Conservation (phyloP, 2,329 filamentous ascomycete species). For the Monascus ruber region DNA sequence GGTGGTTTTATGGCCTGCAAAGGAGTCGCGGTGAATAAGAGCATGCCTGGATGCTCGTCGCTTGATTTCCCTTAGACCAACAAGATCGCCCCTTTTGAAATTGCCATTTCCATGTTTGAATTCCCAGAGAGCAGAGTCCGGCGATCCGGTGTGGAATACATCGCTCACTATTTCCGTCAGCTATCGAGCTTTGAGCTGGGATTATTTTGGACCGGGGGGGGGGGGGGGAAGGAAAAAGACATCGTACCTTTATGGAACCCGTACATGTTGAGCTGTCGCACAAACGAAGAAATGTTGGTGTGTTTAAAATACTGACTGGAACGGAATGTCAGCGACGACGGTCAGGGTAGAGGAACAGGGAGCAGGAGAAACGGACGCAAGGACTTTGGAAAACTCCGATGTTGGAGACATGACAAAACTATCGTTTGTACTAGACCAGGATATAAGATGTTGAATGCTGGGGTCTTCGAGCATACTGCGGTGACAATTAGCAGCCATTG, state of each 20-base stretch:
- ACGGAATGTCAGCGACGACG: slow-evolving; percentile 9
- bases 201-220: too few species aligned
- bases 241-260: slow-evolving; percentile 89
- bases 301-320: slow-evolving; percentile 95
- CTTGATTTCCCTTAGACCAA: slow-evolving; percentile 89
- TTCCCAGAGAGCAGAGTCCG: slow-evolving; percentile 92
- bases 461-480: slow-evolving; percentile 90
- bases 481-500: slow-evolving; percentile 8
- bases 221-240: too few species aligned
- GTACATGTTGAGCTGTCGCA: slow-evolving; percentile 97
- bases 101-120: slow-evolving; percentile 97
- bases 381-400: slow-evolving; percentile 92
- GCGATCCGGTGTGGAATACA: slow-evolving; percentile 89
- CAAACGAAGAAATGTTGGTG: slow-evolving; percentile 97
- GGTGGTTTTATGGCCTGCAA: slow-evolving; percentile 63
- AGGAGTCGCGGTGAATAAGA: slow-evolving; percentile 82
- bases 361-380: slow-evolving; percentile 58
- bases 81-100: slow-evolving; percentile 89
- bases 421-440: slow-evolving; percentile 86
- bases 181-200: background rate
- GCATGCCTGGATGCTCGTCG: slow-evolving; percentile 85
- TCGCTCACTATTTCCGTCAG: slow-evolving; percentile 66
- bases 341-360: background rate
- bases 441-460: slow-evolving; percentile 87
- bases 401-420: slow-evolving; percentile 99